Evolutionary conservation across 2,329 filamentous ascomycete genomes (phyloP).

Genomic region (Lachnellula hyalina): DNA sequence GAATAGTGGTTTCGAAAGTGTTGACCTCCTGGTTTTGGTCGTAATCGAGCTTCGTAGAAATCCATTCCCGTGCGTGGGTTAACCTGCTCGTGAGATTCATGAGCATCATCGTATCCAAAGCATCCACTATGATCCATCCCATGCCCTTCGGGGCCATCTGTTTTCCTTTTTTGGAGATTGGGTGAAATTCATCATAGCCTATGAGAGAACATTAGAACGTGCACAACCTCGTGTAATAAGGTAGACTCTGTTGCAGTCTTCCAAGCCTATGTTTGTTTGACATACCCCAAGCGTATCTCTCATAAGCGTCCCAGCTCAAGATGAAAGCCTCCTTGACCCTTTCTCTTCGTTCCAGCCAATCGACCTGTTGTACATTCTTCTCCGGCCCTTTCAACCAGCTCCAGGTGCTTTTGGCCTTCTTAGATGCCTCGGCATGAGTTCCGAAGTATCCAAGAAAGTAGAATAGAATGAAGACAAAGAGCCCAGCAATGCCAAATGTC

Average conservation of each 20-base stretch:
- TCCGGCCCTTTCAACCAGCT: slow-evolving; percentile 51
- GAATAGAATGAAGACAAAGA: slow-evolving; percentile 53
- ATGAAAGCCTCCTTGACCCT: slow-evolving; percentile 85
- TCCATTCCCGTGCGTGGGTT: slow-evolving; percentile 81
- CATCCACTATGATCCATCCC: slow-evolving; percentile 97
- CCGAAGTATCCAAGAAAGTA: slow-evolving; percentile 65
- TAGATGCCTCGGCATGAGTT: slow-evolving; percentile 28
- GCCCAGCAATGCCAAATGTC: slow-evolving; percentile 44
- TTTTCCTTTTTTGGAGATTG: slow-evolving; percentile 68
- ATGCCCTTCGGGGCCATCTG: slow-evolving; percentile 86
- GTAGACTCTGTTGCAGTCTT: slow-evolving; percentile 10
- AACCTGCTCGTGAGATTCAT: slow-evolving; percentile 94
- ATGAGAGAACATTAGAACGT: too few species aligned
- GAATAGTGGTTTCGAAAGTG: slow-evolving; percentile 96
- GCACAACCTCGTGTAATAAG: slow-evolving; percentile 39
- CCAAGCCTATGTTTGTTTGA: background rate
- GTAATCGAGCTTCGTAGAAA: slow-evolving; percentile 73
- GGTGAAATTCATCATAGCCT: slow-evolving; percentile 75
- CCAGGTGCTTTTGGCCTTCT: slow-evolving; percentile 43
- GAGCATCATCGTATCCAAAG: slow-evolving; percentile 92
- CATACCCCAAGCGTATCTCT: slow-evolving; percentile 87
- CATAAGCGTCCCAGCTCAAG: slow-evolving; percentile 89
- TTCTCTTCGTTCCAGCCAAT: slow-evolving; percentile 76
- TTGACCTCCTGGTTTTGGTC: slow-evolving; percentile 94
- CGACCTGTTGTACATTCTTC: slow-evolving; percentile 39